Conservation (phyloP, 2,329 filamentous ascomycete genomes). For the Trichoderma sp. region DNA sequence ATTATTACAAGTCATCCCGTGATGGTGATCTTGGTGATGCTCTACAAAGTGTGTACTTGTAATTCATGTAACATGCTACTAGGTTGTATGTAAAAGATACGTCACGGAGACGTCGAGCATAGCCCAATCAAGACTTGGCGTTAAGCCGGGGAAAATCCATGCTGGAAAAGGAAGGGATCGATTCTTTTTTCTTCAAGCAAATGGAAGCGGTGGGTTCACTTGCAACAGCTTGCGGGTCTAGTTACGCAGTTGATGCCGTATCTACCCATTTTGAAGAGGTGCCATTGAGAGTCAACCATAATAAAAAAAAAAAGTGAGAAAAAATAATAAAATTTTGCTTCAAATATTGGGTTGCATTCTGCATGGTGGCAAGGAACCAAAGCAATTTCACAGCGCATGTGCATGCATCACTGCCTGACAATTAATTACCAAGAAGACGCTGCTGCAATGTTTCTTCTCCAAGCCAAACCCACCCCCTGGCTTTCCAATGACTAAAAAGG, state of each 20-base stretch:
- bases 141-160: neutral
- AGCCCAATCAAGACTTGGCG: neutral
- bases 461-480: neutral
- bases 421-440: neutral
- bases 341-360: neutral
- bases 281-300: neutral
- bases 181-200: neutral
- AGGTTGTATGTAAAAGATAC: neutral
- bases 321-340: neutral
- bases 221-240: neutral
- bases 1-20: neutral
- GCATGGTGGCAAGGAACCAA: neutral
- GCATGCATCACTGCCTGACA: neutral
- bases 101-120: neutral
- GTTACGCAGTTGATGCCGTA: neutral
- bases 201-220: neutral
- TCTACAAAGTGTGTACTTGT: neutral
- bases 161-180: conserved; percentile 6
- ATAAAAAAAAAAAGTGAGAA: neutral
- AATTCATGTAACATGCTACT: neutral
- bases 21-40: neutral
- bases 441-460: neutral
- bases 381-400: neutral
- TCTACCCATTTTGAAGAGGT: neutral
- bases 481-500: neutral